These are phyloP conservation scores for Camelina laxa DNA, from an alignment of 345 rosid species.

Conservation along the genomic window DNA sequence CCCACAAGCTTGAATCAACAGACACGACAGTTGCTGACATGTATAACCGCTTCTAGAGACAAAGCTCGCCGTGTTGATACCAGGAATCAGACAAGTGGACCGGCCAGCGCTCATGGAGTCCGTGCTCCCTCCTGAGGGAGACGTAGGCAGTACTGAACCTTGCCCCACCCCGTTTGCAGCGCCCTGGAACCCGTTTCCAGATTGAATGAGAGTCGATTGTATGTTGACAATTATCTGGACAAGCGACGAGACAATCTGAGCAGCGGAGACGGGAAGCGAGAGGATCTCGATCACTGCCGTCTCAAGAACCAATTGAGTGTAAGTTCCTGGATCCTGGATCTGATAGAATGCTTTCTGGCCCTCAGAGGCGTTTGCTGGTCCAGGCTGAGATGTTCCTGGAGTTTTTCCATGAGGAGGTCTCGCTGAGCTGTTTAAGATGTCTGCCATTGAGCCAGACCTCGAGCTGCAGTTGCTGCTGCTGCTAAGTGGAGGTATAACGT, in stretches of 20 bases:
- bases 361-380: conserved; percentile 71
- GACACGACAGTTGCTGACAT: conserved; percentile 94
- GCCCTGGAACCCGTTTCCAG: conserved; percentile 84
- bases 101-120: conserved; percentile 91
- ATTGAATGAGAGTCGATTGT: conserved; percentile 91
- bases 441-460: conserved; percentile 67
- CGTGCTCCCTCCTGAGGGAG: conserved; percentile 97
- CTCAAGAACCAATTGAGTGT: conserved; percentile 93
- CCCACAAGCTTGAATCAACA: conserved; percentile 96
- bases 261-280: conserved; percentile 87
- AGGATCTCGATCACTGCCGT: conserved; percentile 94
- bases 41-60: conserved; percentile 95
- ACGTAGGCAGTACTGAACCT: conserved; percentile 82
- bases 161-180: conserved; percentile 71
- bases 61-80: conserved; percentile 83
- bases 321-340: conserved; percentile 97
- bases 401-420: conserved; percentile 71
- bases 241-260: conserved; percentile 83
- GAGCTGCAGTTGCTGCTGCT: conserved; percentile 53
- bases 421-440: conserved; percentile 56
- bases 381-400: conserved; percentile 74
- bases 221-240: conserved; percentile 91
- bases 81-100: conserved; percentile 75
- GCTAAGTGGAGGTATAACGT: conserved; percentile 88
- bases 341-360: conserved; percentile 91